These are phyloP conservation scores for Trichophyton verrucosum DNA, from an alignment of 2,329 filamentous ascomycete species.

Conservation along the genomic window DNA sequence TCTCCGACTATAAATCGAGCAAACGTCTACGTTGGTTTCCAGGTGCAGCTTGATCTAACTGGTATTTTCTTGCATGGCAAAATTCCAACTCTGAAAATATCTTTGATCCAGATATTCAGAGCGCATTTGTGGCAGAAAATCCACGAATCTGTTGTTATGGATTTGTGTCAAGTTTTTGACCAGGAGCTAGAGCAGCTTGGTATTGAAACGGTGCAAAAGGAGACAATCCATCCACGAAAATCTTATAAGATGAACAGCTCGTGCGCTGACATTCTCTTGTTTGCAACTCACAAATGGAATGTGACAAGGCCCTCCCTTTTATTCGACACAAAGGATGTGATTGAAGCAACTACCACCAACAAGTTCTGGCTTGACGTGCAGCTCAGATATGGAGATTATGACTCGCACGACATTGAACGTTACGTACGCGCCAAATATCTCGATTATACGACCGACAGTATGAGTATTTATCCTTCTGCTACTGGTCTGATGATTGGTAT, in stretches of 20 bases:
- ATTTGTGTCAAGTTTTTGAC: conserved; percentile 95
- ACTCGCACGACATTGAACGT: conserved; percentile 96
- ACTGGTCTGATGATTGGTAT: conserved; percentile 97
- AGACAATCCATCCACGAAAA: conserved; percentile 97
- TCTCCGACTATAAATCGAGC: conserved; percentile 84
- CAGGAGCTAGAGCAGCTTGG: conserved; percentile 91
- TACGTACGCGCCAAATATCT: conserved; percentile 97
- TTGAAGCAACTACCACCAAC: conserved; percentile 88
- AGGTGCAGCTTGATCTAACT: conserved; percentile 92
- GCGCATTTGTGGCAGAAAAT: conserved; percentile 99
- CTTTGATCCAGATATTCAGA: conserved; percentile 96
- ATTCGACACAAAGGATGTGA: conserved; percentile 91
- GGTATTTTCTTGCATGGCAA: conserved; percentile 99
- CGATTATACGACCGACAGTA: conserved; percentile 96
- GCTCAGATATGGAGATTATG: conserved; percentile 92
- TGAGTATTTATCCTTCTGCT: conserved; percentile 95
- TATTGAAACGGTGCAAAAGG: conserved; percentile 96
- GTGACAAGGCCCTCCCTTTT: conserved; percentile 85
- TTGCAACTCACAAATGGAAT: conserved; percentile 98
- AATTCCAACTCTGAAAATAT: conserved; percentile 96
- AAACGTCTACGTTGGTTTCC: conserved; percentile 98
- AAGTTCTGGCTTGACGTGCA: conserved; percentile 99
- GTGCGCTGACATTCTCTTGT: conserved; percentile 91
- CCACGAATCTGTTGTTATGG: conserved; percentile 97
- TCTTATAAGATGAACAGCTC: conserved; percentile 99